Percentiles rank a stretch among this genome's conserved stretches.
phyloP scores from a whole-genome alignment of 2,329 filamentous ascomycete species.

The Aspergillus fructus region DNA sequence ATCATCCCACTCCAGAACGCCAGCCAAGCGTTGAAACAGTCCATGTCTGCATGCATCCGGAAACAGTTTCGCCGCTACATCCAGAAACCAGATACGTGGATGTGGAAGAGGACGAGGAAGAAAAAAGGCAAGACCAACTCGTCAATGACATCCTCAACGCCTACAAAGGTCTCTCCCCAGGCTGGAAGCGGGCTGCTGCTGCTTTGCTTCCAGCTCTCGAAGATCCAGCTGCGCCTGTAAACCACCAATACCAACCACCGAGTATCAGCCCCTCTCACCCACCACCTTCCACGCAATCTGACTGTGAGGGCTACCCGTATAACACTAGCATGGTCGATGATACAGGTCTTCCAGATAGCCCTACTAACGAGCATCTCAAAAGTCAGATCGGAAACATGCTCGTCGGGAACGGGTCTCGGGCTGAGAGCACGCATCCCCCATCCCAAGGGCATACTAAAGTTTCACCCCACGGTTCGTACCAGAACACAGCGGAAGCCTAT shows the following conservation, averaged over 20 bases:
- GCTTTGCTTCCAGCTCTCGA: neutral
- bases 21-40: neutral
- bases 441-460: neutral
- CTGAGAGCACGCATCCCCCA: neutral
- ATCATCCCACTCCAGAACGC: neutral
- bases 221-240: neutral
- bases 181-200: neutral
- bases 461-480: neutral
- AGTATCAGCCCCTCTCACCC: neutral
- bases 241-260: neutral
- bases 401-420: neutral
- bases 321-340: neutral
- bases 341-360: neutral
- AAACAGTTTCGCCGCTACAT: neutral
- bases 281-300: neutral
- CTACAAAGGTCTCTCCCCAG: neutral
- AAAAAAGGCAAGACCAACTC: neutral
- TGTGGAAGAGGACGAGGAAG: neutral
- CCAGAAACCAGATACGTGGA: too few species aligned
- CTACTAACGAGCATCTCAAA: neutral
- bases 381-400: neutral
- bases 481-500: neutral
- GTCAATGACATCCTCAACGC: neutral
- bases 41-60: neutral
- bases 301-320: neutral